phyloP scores from a whole-genome alignment of 495 filamentous ascomycete genomes.

The Podospora pseudopauciseta region DNA sequence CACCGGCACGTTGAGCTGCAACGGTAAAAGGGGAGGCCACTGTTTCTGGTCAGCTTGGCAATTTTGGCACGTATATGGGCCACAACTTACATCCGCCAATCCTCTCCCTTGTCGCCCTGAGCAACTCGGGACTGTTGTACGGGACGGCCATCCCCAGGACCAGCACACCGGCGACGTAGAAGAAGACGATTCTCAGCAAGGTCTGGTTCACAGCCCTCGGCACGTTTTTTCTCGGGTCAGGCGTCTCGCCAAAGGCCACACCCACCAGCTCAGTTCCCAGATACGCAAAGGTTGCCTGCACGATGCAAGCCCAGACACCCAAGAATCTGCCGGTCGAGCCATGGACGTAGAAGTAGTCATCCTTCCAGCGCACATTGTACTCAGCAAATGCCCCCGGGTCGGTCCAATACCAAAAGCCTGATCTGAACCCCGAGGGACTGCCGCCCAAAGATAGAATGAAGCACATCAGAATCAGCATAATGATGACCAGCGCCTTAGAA shows the following conservation, averaged over 20 bases:
- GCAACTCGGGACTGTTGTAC: constrained; percentile 54
- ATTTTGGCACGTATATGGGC: background rate
- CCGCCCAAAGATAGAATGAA: constrained; percentile 72
- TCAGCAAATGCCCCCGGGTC: constrained; percentile 67
- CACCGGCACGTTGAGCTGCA: constrained; percentile 58
- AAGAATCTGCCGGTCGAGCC: constrained; percentile 60
- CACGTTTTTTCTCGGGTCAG: constrained; percentile 72
- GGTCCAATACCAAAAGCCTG: constrained; percentile 77
- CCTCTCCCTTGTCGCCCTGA: constrained; percentile 48
- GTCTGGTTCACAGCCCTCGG: constrained; percentile 69
- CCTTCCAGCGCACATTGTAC: constrained; percentile 38
- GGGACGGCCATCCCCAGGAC: constrained; percentile 69
- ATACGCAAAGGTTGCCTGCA: constrained; percentile 78
- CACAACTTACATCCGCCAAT: constrained; percentile 39
- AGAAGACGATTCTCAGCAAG: constrained; percentile 69
- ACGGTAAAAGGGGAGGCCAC: constrained; percentile 66
- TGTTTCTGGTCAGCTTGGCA: constrained; percentile 16
- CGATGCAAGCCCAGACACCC: constrained; percentile 73
- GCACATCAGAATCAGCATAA: constrained; percentile 62
- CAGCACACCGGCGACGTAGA: constrained; percentile 67
- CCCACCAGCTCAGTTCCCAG: constrained; percentile 83
- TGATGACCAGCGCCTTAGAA: constrained; percentile 66
- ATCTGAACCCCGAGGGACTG: constrained; percentile 63
- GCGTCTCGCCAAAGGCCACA: constrained; percentile 74
- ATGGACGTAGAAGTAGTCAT: constrained; percentile 13